Evolutionary conservation across 768 basidiomycete genomes (phyloP).

Genomic region (Suillus paluster): DNA sequence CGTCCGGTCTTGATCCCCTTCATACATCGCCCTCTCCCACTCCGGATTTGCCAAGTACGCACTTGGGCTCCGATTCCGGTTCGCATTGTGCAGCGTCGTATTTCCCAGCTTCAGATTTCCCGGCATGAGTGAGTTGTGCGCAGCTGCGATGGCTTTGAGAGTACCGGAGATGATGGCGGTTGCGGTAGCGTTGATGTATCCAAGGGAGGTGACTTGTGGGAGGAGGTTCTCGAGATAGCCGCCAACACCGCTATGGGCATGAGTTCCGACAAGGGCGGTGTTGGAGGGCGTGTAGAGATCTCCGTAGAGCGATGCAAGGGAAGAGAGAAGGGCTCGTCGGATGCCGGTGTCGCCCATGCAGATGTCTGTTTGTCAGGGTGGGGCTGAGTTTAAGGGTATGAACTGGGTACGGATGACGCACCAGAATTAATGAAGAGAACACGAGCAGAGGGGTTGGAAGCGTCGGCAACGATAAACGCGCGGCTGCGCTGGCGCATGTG

Average conservation of each 20-base stretch:
- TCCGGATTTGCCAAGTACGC: conserved; percentile 79
- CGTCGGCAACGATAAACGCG: conserved; percentile 75
- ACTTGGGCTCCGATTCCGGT: conserved; percentile 75
- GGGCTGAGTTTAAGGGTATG: conserved; percentile 21
- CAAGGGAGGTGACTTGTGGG: conserved; percentile 74
- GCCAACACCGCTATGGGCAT: conserved; percentile 77
- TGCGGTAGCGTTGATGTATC: conserved; percentile 73
- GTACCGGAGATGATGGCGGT: conserved; percentile 75
- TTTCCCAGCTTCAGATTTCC: conserved; percentile 70
- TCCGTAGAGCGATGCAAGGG: conserved; percentile 59
- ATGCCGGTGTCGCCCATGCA: conserved; percentile 83
- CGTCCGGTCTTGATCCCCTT: conserved; percentile 76
- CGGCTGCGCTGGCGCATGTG: conserved; percentile 82
- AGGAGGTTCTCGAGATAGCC: conserved; percentile 81
- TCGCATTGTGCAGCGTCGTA: conserved; percentile 68
- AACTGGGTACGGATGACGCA: conserved; percentile 22
- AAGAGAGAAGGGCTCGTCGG: conserved; percentile 66
- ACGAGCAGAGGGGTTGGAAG: conserved; percentile 56
- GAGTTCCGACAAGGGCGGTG: conserved; percentile 76
- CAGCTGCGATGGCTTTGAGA: conserved; percentile 68
- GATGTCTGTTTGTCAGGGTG: conserved; percentile 48
- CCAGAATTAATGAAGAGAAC: conserved; percentile 81
- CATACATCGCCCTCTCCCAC: conserved; percentile 66
- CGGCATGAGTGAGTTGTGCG: conserved; percentile 62
- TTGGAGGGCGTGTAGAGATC: conserved; percentile 72